phyloP scores from a whole-genome alignment of 2,329 filamentous ascomycete species.

The Trichoderma sp. region DNA sequence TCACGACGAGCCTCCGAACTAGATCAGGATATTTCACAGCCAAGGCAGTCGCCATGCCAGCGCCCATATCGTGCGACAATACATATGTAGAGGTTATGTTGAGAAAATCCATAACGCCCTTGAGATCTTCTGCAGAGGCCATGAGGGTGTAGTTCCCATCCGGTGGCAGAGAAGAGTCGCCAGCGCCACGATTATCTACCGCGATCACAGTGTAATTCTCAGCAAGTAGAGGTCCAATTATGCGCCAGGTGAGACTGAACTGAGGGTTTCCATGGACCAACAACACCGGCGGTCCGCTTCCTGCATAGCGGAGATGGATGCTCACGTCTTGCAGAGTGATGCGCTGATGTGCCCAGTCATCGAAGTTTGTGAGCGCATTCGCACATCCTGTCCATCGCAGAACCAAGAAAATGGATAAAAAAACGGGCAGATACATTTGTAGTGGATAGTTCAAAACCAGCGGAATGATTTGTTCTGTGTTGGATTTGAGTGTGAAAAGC shows the following conservation, averaged over 20 bases:
- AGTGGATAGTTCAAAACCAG: too few relatives aligned
- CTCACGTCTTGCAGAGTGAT: constrained; percentile 38
- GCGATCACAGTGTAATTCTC: constrained; percentile 44
- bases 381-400: background rate
- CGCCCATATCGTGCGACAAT: constrained; percentile 46
- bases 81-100: constrained; percentile 42
- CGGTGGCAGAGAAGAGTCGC: constrained; percentile 38
- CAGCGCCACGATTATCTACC: constrained; percentile 40
- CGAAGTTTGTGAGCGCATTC: constrained; percentile 25
- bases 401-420: background rate
- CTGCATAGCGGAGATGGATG: constrained; percentile 42
- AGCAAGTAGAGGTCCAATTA: constrained; percentile 39
- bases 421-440: background rate
- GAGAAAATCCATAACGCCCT: constrained; percentile 41
- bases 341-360: constrained; percentile 36
- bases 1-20: constrained; percentile 35
- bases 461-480: background rate
- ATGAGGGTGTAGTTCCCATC: constrained; percentile 40
- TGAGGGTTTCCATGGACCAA: constrained; percentile 43
- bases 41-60: constrained; percentile 40
- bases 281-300: constrained; percentile 38
- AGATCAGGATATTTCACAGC: constrained; percentile 35
- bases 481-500: too few relatives aligned
- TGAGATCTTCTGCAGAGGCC: constrained; percentile 39
- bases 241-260: constrained; percentile 37